phyloP scores from a whole-genome alignment of 2,329 filamentous ascomycete species.

The Hymenoscyphus repandus region DNA sequence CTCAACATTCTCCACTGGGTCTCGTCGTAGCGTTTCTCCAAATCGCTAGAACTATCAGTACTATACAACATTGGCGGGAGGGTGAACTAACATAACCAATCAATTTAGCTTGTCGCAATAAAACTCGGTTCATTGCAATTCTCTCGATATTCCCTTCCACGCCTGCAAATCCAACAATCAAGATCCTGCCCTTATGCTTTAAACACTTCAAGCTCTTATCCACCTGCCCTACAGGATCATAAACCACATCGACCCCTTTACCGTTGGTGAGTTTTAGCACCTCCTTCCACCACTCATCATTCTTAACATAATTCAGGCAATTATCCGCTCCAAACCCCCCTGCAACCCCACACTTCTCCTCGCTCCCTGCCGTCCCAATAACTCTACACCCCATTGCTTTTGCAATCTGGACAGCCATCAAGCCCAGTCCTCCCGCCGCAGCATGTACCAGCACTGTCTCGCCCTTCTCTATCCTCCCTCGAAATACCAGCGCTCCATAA shows the following conservation, averaged over 20 bases:
- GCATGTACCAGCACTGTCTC: conserved; percentile 33
- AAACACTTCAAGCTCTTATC: conserved; percentile 48
- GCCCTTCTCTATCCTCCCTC: conserved; percentile 15
- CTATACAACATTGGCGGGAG: neutral
- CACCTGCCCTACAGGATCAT: conserved; percentile 53
- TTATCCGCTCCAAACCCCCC: conserved; percentile 36
- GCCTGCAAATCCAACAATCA: conserved; percentile 55
- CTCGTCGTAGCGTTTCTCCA: conserved; percentile 48
- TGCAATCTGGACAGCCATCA: conserved; percentile 52
- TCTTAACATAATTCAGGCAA: conserved; percentile 37
- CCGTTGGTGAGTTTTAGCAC: conserved; percentile 43
- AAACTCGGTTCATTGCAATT: conserved; percentile 48
- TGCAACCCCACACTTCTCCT: conserved; percentile 40
- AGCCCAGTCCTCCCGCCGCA: conserved; percentile 35
- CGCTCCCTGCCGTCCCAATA: conserved; percentile 45
- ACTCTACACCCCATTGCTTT: conserved; percentile 47
- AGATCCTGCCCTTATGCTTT: conserved; percentile 46
- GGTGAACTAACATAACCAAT: conserved; percentile 44
- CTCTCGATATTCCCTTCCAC: conserved; percentile 47
- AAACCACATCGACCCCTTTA: conserved; percentile 50
- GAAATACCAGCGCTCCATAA: conserved; percentile 21
- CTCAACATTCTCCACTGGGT: conserved; percentile 40
- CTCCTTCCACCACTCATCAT: conserved; percentile 43
- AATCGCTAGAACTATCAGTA: conserved; percentile 39
- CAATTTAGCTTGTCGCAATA: conserved; percentile 48